A percentile compares a stretch with the other conserved stretches of the same genome.
Evolutionary conservation across 2,329 filamentous ascomycete species (phyloP).

Genomic region (Metarhizium brunneum): DNA sequence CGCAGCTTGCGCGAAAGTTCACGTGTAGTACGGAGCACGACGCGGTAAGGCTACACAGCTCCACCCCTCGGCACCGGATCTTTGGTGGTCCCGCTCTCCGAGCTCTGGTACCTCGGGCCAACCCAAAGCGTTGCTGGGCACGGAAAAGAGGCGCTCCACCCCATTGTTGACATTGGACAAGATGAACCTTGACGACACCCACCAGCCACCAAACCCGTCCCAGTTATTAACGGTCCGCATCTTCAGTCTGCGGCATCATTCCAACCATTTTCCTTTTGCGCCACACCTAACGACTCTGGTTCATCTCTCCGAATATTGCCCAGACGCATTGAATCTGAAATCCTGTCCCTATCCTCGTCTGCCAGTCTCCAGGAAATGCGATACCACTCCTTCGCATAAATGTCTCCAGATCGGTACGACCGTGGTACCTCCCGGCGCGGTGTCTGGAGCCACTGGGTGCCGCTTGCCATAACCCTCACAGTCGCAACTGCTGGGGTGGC

Average conservation of each 20-base stretch:
- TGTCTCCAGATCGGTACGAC: conserved; percentile 53
- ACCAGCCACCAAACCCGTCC: conserved; percentile 3
- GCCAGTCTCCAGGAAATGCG: conserved; percentile 22
- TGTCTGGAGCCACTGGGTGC: conserved; percentile 78
- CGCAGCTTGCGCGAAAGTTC: too few relatives aligned
- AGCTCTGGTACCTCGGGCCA: conserved; percentile 5
- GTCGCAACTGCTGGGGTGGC: conserved; percentile 79
- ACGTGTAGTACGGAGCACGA: background rate
- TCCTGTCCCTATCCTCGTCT: background rate
- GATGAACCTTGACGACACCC: background rate
- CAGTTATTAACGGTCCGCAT: background rate
- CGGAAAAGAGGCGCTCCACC: conserved; percentile 4
- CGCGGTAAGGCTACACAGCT: background rate
- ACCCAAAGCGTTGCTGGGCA: conserved; percentile 8
- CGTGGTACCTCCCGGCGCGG: conserved; percentile 47
- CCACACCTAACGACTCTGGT: background rate
- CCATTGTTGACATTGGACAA: conserved; percentile 8
- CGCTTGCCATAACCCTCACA: conserved; percentile 76
- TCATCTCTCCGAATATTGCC: background rate
- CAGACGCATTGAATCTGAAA: background rate
- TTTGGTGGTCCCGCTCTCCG: conserved; percentile 6
- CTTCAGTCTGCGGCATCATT: conserved; percentile 2
- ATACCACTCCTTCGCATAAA: conserved; percentile 27
- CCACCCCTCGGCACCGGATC: conserved; percentile 1
- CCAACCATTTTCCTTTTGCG: background rate